These are phyloP conservation scores for Leptoxyphium fumago DNA, from an alignment of 2,329 filamentous ascomycete genomes.

Conservation along the genomic window DNA sequence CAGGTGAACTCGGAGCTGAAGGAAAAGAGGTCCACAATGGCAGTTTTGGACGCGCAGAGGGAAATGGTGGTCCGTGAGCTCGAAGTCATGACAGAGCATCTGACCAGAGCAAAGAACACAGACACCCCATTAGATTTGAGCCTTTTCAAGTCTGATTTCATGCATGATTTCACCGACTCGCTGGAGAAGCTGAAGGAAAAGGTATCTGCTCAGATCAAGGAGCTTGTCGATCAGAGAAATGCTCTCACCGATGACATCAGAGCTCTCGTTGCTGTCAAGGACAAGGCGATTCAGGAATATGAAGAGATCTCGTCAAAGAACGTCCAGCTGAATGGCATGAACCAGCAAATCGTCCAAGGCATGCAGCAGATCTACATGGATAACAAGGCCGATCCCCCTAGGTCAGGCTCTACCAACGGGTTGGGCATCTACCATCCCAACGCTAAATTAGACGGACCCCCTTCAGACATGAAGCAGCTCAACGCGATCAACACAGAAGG, in stretches of 20 bases:
- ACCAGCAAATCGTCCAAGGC: slow-evolving; percentile 86
- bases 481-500: slow-evolving; percentile 17
- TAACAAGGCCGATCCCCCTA: slow-evolving; percentile 35
- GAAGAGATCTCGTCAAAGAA: slow-evolving; percentile 92
- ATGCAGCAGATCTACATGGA: slow-evolving; percentile 89
- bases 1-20: slow-evolving; percentile 74
- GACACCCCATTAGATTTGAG: slow-evolving; percentile 66
- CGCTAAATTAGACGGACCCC: slow-evolving; percentile 8
- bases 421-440: slow-evolving; percentile 43
- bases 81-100: slow-evolving; percentile 75
- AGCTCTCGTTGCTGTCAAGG: slow-evolving; percentile 68
- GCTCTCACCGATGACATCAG: slow-evolving; percentile 73
- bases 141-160: slow-evolving; percentile 48
- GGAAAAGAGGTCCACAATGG: slow-evolving; percentile 92
- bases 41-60: slow-evolving; percentile 81
- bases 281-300: slow-evolving; percentile 88
- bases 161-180: slow-evolving; percentile 47
- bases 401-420: slow-evolving; percentile 32
- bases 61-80: slow-evolving; percentile 91
- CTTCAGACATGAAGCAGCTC: slow-evolving; percentile 28
- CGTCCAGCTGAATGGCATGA: slow-evolving; percentile 82
- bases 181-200: slow-evolving; percentile 65
- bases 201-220: slow-evolving; percentile 60
- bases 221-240: slow-evolving; percentile 77
- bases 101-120: slow-evolving; percentile 71